Base-by-base conservation (phyloP, 2,329 filamentous ascomycete genomes). In the Ophiobolus disseminans region DNA sequence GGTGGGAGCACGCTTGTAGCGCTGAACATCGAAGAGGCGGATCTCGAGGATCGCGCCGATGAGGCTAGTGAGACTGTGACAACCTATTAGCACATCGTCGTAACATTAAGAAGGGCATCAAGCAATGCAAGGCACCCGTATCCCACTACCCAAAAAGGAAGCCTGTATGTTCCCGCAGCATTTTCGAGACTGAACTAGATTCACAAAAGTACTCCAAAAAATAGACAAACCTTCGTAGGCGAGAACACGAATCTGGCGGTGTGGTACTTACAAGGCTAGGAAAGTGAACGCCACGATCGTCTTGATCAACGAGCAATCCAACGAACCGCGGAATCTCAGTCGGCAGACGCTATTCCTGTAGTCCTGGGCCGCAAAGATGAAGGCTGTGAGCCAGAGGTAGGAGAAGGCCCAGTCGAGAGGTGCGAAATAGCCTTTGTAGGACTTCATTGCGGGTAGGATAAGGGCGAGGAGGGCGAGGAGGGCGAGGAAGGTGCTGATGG, bases 371-470 rank as follows among this genome's bases (percentile, higher is more conserved):
- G 61, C 50, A 38, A 65, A 65, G 36, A 63, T 56, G 28, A 63
- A 65, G 28, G 55, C 61, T 13, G 58, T 58, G 26, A 65, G 59
- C 61, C 61, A 65, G 10, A 65, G 61, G 55, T 65, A 65, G 6
- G 48, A 53, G 41, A 65, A 45, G 13, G 56, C 47, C 50, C 54
- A 61, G 14, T 50, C 41, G 2, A 63, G 32, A 1, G 59, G 59
- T 1, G 57, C 55, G 20, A 54, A 40, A 34, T 63, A 59, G 42
- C 59, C 59, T 30, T 65, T 63, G 51, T 65, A 62, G 3, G 45
- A 39, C 25, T 54, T 60, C 2, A 62, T n/a, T 3, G 36, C 75
- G 71, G 75, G 19, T 66, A 78, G 40, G 73, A 55, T n/a, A 48
- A 60, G 50, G 26, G 53, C 45, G 25, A 58, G 57, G 37, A 63